phyloP scores from a whole-genome alignment of 345 rosid genomes.

The Gossypium raimondii region DNA sequence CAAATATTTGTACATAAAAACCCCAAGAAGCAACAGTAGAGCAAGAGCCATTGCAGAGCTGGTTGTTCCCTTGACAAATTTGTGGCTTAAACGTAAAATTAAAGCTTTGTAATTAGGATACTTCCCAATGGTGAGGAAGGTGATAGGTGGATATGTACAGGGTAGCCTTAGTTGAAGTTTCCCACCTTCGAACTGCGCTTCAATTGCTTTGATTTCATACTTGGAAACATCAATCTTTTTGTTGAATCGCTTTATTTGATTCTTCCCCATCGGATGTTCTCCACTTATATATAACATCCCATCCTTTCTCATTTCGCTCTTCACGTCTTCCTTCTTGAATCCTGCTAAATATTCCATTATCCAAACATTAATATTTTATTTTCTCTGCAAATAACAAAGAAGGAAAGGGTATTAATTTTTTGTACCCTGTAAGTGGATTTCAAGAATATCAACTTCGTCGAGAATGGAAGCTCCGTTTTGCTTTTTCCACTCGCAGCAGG shows the following conservation, averaged over 20 bases:
- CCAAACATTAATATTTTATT: not conserved
- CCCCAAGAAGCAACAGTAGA: too few species aligned
- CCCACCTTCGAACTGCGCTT: not conserved
- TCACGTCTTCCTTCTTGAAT: conserved; percentile 7
- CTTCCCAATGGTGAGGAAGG: not conserved
- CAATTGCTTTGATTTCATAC: not conserved
- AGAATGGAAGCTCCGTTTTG: not conserved
- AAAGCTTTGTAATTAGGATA: not conserved
- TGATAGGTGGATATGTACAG: not conserved
- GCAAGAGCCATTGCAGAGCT: not conserved
- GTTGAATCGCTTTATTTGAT: not conserved
- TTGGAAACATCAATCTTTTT: not conserved
- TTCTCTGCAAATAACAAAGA: too few species aligned
- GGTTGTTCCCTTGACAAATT: not conserved
- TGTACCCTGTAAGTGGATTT: not conserved
- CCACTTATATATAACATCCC: not conserved
- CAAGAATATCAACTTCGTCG: not conserved
- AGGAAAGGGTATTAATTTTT: not conserved
- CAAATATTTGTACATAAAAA: too few species aligned
- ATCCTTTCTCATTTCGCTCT: not conserved
- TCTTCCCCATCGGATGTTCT: not conserved
- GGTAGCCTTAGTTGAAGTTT: not conserved
- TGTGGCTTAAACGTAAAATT: not conserved
- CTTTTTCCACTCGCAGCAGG: not conserved
- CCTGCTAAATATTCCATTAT: not conserved